Conservation (phyloP, 2,329 filamentous ascomycete species). For the Aureobasidium sp. region DNA sequence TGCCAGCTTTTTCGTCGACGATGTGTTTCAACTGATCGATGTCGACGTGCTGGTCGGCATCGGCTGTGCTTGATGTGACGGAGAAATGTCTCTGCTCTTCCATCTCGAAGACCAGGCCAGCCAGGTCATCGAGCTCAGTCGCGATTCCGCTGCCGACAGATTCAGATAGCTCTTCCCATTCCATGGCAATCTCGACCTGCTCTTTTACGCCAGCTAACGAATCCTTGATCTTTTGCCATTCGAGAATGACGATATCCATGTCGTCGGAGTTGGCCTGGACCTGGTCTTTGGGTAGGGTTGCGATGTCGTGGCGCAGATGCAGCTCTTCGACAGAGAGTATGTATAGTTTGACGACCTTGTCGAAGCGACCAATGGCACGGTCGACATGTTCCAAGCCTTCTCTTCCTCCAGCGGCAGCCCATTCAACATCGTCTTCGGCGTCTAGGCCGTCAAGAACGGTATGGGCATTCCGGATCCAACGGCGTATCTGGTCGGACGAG, state of each 20-base stretch:
- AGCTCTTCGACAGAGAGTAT: conserved; percentile 89
- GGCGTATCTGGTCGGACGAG: conserved; percentile 83
- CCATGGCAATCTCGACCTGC: conserved; percentile 95
- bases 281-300: conserved; percentile 59
- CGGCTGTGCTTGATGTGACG: conserved; percentile 57
- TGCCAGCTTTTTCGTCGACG: conserved; percentile 70
- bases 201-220: conserved; percentile 72
- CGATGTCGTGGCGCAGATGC: conserved; percentile 70
- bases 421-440: conserved; percentile 94
- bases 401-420: conserved; percentile 80
- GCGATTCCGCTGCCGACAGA: conserved; percentile 81
- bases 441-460: conserved; percentile 84
- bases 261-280: conserved; percentile 69
- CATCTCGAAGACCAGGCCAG: conserved; percentile 88
- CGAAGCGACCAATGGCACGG: conserved; percentile 70
- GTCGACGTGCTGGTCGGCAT: conserved; percentile 50
- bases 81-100: conserved; percentile 87
- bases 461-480: conserved; percentile 87
- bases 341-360: conserved; percentile 84
- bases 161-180: conserved; percentile 97
- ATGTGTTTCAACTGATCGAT: conserved; percentile 89
- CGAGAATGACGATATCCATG: conserved; percentile 78
- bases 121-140: conserved; percentile 73
- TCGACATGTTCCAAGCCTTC: conserved; percentile 66
- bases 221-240: conserved; percentile 75